Percentiles rank a stretch among this genome's conserved stretches.
Conservation (phyloP, 2,329 filamentous ascomycete genomes). For the Arachnomyces sp. region DNA sequence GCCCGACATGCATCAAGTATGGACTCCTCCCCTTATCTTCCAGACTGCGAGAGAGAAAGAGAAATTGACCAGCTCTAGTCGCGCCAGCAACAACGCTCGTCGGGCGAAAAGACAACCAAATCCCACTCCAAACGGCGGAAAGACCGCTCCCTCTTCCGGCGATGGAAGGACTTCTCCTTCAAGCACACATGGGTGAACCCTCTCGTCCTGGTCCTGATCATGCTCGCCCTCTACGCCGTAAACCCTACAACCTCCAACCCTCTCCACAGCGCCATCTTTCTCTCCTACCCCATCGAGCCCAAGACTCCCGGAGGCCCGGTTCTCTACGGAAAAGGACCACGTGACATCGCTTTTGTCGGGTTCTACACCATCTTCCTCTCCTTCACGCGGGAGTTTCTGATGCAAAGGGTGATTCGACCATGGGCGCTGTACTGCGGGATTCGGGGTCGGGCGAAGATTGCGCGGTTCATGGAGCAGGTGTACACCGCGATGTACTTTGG, state of each 20-base stretch:
- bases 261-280: constrained; percentile 73
- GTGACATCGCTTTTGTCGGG: constrained; percentile 76
- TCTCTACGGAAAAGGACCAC: constrained; percentile 83
- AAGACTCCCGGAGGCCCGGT: constrained; percentile 40
- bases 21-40: constrained; percentile 1
- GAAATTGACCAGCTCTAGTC: constrained; percentile 9
- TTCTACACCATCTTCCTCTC: constrained; percentile 88
- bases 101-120: constrained; percentile 25
- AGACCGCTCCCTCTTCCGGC: constrained; percentile 34
- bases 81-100: constrained; percentile 6
- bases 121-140: constrained; percentile 38
- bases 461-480: constrained; percentile 90
- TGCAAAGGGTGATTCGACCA: constrained; percentile 80
- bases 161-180: constrained; percentile 35
- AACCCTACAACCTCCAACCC: constrained; percentile 74
- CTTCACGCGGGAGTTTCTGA: constrained; percentile 91
- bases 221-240: constrained; percentile 62
- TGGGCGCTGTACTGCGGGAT: constrained; percentile 65
- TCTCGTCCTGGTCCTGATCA: constrained; percentile 56
- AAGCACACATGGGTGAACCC: constrained; percentile 60
- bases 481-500: constrained; percentile 91
- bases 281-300: constrained; percentile 72
- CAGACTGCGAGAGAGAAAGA: no score
- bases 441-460: constrained; percentile 66
- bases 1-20: constrained; percentile 25